phyloP scores from a whole-genome alignment of 768 basidiomycete species.

The Lactarius hatsudake region DNA sequence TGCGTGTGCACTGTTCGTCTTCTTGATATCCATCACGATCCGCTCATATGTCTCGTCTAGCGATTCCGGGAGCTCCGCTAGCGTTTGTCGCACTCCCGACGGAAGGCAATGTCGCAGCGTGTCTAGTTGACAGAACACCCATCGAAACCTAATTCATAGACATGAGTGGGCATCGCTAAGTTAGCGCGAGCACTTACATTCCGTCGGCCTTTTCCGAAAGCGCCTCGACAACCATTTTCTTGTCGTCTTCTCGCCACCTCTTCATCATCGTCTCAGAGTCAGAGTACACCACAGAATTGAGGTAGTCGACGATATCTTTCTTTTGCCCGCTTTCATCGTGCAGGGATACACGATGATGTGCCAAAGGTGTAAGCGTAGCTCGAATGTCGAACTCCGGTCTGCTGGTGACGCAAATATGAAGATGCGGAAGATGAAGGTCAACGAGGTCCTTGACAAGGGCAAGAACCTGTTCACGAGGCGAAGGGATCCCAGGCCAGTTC shows the following conservation, averaged over 20 bases:
- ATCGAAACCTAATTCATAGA: not conserved
- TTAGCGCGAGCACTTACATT: not conserved
- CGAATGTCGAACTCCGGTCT: not conserved
- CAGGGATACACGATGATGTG: not conserved
- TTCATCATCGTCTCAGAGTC: not conserved
- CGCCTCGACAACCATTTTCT: not conserved
- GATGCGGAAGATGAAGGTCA: not conserved
- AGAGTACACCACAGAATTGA: not conserved
- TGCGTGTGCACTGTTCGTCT: not conserved
- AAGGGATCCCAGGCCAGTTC: not conserved
- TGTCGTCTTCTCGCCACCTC: not conserved
- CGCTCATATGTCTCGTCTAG: not conserved
- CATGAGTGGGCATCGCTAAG: not conserved
- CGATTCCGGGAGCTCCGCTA: not conserved
- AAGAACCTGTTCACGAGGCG: not conserved
- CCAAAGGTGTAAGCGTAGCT: not conserved
- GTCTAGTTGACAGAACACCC: not conserved
- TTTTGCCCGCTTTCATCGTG: not conserved
- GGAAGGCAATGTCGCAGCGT: not conserved
- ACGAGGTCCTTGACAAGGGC: not conserved
- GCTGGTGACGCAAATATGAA: not conserved
- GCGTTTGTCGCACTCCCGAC: not conserved
- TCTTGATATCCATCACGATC: not conserved
- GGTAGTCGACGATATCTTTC: not conserved
- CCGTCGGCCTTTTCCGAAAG: not conserved